Percentiles rank a stretch among this genome's conserved stretches.
These are phyloP conservation scores for Gentiana dahurica DNA, from an alignment of 257 asterid genomes.

Conservation along the genomic window DNA sequence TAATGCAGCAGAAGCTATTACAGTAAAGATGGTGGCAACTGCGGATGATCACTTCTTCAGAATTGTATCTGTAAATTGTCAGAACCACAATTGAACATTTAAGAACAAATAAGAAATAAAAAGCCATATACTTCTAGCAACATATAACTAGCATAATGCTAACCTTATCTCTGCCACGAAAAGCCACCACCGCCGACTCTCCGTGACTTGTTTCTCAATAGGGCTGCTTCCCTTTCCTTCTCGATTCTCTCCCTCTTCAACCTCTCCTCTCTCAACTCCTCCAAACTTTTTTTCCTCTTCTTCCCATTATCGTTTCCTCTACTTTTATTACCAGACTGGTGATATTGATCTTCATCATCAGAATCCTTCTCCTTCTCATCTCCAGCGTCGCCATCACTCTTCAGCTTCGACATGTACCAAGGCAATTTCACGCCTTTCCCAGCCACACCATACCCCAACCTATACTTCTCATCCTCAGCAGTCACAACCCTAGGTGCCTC, in stretches of 20 bases:
- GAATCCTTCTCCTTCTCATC: slow-evolving; percentile 15
- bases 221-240: slow-evolving; percentile 68
- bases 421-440: slow-evolving; percentile 96
- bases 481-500: slow-evolving; percentile 71
- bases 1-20: slow-evolving; percentile 87
- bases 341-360: slow-evolving; percentile 27
- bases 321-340: slow-evolving; percentile 26
- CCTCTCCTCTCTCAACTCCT: slow-evolving; percentile 89
- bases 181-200: slow-evolving; percentile 50
- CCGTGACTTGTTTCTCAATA: slow-evolving; percentile 42
- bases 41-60: slow-evolving; percentile 96
- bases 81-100: too few species aligned
- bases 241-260: slow-evolving; percentile 66
- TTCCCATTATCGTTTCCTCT: background rate
- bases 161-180: slow-evolving; percentile 56
- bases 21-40: slow-evolving; percentile 97
- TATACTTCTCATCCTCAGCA: slow-evolving; percentile 79
- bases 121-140: too few species aligned
- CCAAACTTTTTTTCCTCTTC: slow-evolving; percentile 53
- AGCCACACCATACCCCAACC: slow-evolving; percentile 79
- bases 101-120: too few species aligned
- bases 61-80: slow-evolving; percentile 47
- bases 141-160: background rate
- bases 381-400: slow-evolving; percentile 1
- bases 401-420: slow-evolving; percentile 76